Conservation (phyloP, 306 rosid genomes). For the Psophocarpus tetragonolobus region DNA sequence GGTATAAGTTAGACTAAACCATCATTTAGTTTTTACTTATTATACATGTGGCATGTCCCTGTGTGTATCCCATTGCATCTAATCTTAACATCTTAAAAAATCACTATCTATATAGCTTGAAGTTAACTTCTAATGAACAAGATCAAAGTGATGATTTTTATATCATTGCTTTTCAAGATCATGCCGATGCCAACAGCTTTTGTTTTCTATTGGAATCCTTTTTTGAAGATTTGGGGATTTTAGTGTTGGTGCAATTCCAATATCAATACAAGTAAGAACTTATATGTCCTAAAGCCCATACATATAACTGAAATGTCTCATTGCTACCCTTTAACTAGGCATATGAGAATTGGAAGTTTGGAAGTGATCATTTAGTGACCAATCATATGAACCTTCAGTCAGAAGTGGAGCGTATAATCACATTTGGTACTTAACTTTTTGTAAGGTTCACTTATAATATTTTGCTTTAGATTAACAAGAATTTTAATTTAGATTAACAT, state of each 20-base stretch:
- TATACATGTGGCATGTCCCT: neutral
- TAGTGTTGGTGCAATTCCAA: conserved; percentile 60
- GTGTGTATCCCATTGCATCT: conserved; percentile 25
- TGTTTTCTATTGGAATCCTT: conserved; percentile 69
- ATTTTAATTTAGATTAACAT: too few species aligned
- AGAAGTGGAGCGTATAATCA: neutral
- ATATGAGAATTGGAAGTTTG: conserved; percentile 28
- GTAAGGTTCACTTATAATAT: neutral
- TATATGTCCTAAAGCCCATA: neutral
- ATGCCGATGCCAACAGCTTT: conserved; percentile 74
- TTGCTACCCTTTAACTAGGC: conserved; percentile 1
- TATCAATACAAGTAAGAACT: conserved; percentile 62
- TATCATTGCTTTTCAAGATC: conserved; percentile 80
- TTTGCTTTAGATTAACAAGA: too few species aligned
- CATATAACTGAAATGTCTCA: conserved; percentile 1
- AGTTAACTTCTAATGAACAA: conserved; percentile 39
- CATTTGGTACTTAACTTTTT: neutral
- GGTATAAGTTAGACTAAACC: neutral
- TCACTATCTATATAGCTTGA: conserved; percentile 41
- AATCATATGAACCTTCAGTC: neutral
- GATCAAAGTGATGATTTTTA: conserved; percentile 48
- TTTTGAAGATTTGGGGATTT: conserved; percentile 73
- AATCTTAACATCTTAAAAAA: conserved; percentile 27
- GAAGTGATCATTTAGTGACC: conserved; percentile 14
- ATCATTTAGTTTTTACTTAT: conserved; percentile 4